phyloP scores from a whole-genome alignment of 225 moss, liverwort and hornwort genomes.

The Asterella californica region DNA sequence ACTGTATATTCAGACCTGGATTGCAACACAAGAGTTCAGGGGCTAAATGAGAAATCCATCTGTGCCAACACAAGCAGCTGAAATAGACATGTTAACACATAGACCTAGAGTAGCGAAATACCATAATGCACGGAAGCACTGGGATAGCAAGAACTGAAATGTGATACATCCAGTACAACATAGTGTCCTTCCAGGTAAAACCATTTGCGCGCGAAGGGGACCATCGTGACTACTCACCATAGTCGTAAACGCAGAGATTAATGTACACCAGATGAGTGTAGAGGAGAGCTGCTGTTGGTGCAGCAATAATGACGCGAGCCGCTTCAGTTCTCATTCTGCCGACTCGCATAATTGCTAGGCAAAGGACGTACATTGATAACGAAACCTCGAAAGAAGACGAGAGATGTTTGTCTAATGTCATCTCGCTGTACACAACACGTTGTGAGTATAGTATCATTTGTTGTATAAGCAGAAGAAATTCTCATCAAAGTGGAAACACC shows the following conservation, averaged over 20 bases:
- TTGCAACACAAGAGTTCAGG: neutral
- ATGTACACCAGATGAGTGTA: conserved; percentile 40
- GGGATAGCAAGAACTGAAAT: too few relatives aligned
- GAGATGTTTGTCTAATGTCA: conserved; percentile 32
- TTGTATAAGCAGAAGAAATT: neutral
- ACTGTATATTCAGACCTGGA: conserved; percentile 35
- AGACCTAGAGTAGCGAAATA: neutral
- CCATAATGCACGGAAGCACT: neutral
- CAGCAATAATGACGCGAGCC: conserved; percentile 29
- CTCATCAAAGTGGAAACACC: neutral
- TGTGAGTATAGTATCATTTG: neutral
- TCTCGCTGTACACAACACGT: conserved; percentile 23
- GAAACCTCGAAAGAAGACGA: conserved; percentile 29
- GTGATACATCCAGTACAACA: too few relatives aligned
- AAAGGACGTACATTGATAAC: conserved; percentile 19
- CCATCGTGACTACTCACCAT: conserved; percentile 20
- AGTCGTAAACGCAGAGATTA: conserved; percentile 38
- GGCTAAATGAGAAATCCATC: neutral
- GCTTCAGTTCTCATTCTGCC: conserved; percentile 38
- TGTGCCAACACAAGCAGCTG: neutral
- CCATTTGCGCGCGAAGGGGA: neutral
- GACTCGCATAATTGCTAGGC: conserved; percentile 31
- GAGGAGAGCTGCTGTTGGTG: conserved; percentile 30
- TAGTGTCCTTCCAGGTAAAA: too few relatives aligned
- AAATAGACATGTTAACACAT: neutral